Conservation (phyloP, 345 rosid genomes). For the Abelmoschus esculentus region DNA sequence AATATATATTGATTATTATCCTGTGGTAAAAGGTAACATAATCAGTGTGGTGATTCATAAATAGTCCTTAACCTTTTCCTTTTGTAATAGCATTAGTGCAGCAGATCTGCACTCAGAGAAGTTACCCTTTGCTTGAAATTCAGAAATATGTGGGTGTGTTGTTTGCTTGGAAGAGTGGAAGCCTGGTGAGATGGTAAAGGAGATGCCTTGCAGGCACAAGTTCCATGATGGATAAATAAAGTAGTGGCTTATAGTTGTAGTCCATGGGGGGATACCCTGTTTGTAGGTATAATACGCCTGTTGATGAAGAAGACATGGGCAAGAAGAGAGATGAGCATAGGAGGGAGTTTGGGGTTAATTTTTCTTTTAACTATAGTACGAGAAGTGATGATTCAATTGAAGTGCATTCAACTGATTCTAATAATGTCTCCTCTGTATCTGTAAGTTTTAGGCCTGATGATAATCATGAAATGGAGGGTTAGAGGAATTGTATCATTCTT, state of each 20-base stretch:
- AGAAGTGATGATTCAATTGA: slow-evolving; percentile 22
- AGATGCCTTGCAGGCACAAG: slow-evolving; percentile 78
- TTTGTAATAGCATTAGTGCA: slow-evolving; percentile 42
- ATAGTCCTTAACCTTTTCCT: slow-evolving; percentile 54
- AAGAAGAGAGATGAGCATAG: slow-evolving; percentile 29
- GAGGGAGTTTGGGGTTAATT: slow-evolving; percentile 8
- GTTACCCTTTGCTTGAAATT: slow-evolving; percentile 61
- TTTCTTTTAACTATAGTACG: slow-evolving; percentile 38
- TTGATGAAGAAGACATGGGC: slow-evolving; percentile 33
- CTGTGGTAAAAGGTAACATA: not conserved
- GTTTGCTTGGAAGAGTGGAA: slow-evolving; percentile 59
- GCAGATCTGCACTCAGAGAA: slow-evolving; percentile 86
- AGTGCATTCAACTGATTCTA: not conserved
- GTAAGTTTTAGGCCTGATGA: not conserved
- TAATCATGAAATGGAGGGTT: slow-evolving; percentile 19
- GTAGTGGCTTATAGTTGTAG: slow-evolving; percentile 67
- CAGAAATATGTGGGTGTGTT: slow-evolving; percentile 43
- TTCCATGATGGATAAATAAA: slow-evolving; percentile 66
- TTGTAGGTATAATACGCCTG: slow-evolving; percentile 73
- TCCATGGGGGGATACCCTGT: too few relatives aligned
- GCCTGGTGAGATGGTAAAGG: slow-evolving; percentile 37
- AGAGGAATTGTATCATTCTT: not conserved
- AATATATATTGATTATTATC: not conserved
- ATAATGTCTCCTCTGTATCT: too few relatives aligned
- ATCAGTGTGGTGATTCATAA: slow-evolving; percentile 2